Evolutionary conservation across 176 grass and related monocot species (phyloP).

Genomic region (Triticum dicoccoides): DNA sequence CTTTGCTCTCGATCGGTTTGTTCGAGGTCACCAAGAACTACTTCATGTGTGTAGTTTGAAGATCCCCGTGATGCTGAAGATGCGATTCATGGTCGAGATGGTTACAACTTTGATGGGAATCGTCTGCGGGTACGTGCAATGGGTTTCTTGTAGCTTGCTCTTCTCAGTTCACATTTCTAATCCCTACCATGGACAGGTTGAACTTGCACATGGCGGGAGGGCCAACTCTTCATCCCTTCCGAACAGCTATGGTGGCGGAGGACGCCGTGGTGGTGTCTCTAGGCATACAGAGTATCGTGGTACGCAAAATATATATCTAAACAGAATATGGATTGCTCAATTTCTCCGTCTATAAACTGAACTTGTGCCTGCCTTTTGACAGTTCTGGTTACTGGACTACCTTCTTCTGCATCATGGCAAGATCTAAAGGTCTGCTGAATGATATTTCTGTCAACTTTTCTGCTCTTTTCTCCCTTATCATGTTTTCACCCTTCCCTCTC

Average conservation of each 20-base stretch:
- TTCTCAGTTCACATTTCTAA: slow-evolving; percentile 1
- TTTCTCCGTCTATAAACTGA: not conserved
- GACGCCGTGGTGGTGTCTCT: slow-evolving; percentile 64
- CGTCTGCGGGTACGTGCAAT: slow-evolving; percentile 48
- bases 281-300: slow-evolving; percentile 76
- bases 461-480: not conserved
- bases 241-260: slow-evolving; percentile 43
- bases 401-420: slow-evolving; percentile 88
- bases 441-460: not conserved
- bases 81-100: slow-evolving; percentile 71
- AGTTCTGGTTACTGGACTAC: slow-evolving; percentile 79
- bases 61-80: slow-evolving; percentile 74
- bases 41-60: slow-evolving; percentile 55
- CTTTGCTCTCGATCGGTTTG: not conserved
- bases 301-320: slow-evolving; percentile 2
- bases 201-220: slow-evolving; percentile 80
- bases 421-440: slow-evolving; percentile 60
- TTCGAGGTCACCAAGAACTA: not conserved
- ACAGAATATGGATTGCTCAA: not conserved
- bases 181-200: slow-evolving; percentile 41
- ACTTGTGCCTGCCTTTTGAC: not conserved
- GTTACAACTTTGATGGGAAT: slow-evolving; percentile 78
- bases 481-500: not conserved
- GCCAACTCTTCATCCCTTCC: slow-evolving; percentile 50
- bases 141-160: not conserved